A percentile compares a stretch with the other conserved stretches of the same genome.
Conservation (phyloP, 2,329 filamentous ascomycete species). For the Fragosphaeria purpurea region DNA sequence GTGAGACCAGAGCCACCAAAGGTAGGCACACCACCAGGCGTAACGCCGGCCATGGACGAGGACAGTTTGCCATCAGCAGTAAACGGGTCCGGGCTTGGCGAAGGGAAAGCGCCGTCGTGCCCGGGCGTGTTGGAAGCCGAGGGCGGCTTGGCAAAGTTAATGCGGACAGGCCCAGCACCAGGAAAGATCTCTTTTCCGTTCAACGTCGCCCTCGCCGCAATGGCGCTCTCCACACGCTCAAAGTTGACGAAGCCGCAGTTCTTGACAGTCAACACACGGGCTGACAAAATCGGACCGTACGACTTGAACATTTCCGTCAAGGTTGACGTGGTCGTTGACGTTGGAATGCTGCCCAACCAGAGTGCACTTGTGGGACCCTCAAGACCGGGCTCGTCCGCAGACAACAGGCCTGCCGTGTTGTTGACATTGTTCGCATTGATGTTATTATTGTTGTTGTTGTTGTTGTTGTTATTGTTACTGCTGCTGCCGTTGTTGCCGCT, state of each 20-base stretch:
- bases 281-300: slow-evolving; percentile 86
- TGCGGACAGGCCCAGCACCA: slow-evolving; percentile 84
- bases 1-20: neutral
- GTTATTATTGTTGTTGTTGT: slow-evolving; percentile 48
- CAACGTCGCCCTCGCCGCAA: slow-evolving; percentile 75
- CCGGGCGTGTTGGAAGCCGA: slow-evolving; percentile 84
- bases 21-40: slow-evolving; percentile 16
- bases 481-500: slow-evolving; percentile 46
- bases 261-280: slow-evolving; percentile 91
- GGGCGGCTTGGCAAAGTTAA: slow-evolving; percentile 94
- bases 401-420: slow-evolving; percentile 48
- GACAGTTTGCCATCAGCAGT: slow-evolving; percentile 31
- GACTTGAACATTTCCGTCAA: slow-evolving; percentile 88
- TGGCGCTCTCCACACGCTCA: slow-evolving; percentile 79
- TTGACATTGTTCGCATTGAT: neutral
- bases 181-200: slow-evolving; percentile 99
- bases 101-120: slow-evolving; percentile 77
- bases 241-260: slow-evolving; percentile 99
- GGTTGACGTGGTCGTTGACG: slow-evolving; percentile 91
- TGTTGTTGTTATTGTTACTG: slow-evolving; percentile 13
- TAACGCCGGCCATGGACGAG: slow-evolving; percentile 20
- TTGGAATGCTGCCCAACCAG: slow-evolving; percentile 96
- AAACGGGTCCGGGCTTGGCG: slow-evolving; percentile 83
- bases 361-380: slow-evolving; percentile 87
- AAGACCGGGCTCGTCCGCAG: slow-evolving; percentile 66